Base-by-base conservation (phyloP, 2,329 filamentous ascomycete genomes). In the Sphaerostilbella broomeana region DNA sequence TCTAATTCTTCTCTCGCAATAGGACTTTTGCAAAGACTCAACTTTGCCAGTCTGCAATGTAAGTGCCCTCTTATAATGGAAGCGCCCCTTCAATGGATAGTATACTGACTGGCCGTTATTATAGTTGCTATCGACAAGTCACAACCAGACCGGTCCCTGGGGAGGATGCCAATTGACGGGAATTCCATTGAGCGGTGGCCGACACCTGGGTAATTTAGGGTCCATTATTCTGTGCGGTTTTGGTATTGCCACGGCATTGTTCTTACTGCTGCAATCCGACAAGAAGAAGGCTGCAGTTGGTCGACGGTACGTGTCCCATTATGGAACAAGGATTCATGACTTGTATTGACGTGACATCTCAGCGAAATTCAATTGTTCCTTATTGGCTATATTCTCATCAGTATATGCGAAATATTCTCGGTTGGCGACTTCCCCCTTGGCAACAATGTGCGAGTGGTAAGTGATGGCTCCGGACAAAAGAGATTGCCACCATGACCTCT, bases 311-410 rank as follows among this genome's bases (percentile, higher is more conserved):
- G 73, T 53, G 15, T 20, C 18, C 19, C 18, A 19, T 19, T 13
- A 7, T 30, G 25, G 25, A 18, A 21, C 30, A 26, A 13, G 5
- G 17, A 18, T 4, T 10, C 10, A 12, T 10, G 15, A 20, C 16
- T 10, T 18, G 18, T 17, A 44, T 47, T 50, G 29, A 51, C 38
- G 30, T 20, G n/a, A 6, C 1, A 17, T 6, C 39, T 41, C 56
- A 94, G 92, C 62, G 92, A 98, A 64, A 97, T 98, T 77, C 92
- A 98, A 72, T 56, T 95, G 22, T 97, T 98, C 66, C 76, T 98
- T 35, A 47, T 86, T 28, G 82, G 84, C 35, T 98, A 87, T 61
- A 83, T 94, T 42, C 64, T 97, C 43, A 80, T 97, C 45, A 80
- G 85, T 53, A 85, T 98, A 54, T 95, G 89, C 65, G 92, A 97